phyloP scores from a whole-genome alignment of 2,329 filamentous ascomycete genomes.

The Geosmithia putterillii region DNA sequence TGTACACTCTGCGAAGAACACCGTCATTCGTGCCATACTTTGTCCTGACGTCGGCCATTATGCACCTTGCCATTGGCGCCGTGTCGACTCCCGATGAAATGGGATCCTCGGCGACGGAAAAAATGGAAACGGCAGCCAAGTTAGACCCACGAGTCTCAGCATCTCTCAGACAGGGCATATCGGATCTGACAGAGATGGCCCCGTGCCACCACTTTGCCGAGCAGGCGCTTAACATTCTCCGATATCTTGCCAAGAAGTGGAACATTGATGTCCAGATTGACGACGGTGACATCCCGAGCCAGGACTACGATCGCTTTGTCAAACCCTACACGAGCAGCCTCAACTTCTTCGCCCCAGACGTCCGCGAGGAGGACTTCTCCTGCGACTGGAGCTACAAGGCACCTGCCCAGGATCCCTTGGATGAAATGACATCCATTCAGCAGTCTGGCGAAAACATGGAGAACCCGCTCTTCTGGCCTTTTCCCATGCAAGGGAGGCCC shows the following conservation, averaged over 20 bases:
- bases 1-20: constrained; percentile 45
- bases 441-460: constrained; percentile 25
- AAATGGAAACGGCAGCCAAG: constrained; percentile 19
- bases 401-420: constrained; percentile 4
- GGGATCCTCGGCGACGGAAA: constrained; percentile 8
- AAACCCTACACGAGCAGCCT: constrained; percentile 37
- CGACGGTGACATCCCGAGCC: constrained; percentile 12
- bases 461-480: constrained; percentile 49
- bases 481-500: constrained; percentile 46
- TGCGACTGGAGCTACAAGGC: constrained; percentile 27
- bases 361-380: constrained; percentile 33
- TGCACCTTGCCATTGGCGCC: constrained; percentile 43
- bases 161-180: constrained; percentile 39
- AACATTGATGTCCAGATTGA: constrained; percentile 37
- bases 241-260: constrained; percentile 46
- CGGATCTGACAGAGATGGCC: constrained; percentile 47
- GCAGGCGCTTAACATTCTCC: constrained; percentile 46
- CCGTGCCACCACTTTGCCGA: constrained; percentile 49
- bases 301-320: constrained; percentile 27
- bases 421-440: constrained; percentile 5
- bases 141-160: constrained; percentile 27
- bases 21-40: constrained; percentile 51
- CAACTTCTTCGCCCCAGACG: constrained; percentile 43
- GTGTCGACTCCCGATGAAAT: constrained; percentile 7
- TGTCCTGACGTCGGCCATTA: constrained; percentile 47